phyloP scores from a whole-genome alignment of 345 rosid species.

The Eucalyptus tenuipes region DNA sequence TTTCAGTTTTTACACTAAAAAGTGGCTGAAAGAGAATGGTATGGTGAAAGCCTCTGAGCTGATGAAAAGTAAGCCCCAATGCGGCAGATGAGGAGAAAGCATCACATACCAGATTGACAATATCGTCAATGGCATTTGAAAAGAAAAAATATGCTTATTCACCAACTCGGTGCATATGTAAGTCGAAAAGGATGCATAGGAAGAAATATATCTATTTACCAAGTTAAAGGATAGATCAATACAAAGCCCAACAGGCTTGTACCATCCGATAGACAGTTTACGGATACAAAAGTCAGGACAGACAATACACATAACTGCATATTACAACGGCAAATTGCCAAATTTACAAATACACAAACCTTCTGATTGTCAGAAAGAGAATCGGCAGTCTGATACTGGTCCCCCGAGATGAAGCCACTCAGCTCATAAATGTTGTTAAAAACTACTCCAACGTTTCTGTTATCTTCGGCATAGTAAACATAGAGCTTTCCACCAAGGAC shows the following conservation, averaged over 20 bases:
- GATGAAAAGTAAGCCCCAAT: background rate
- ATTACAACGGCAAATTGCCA: background rate
- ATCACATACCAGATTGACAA: background rate
- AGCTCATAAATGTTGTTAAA: constrained; percentile 83
- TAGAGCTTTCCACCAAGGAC: constrained; percentile 71
- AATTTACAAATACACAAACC: constrained; percentile 21
- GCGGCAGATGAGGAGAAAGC: background rate
- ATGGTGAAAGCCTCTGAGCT: background rate
- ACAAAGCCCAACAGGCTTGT: background rate
- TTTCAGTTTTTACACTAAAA: background rate
- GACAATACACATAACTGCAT: background rate
- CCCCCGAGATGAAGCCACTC: constrained; percentile 80
- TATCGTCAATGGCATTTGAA: background rate
- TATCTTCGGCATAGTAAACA: constrained; percentile 77
- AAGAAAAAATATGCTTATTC: background rate
- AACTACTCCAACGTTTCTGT: constrained; percentile 65
- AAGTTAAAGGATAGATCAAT: background rate
- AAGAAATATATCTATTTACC: background rate
- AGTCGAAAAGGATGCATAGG: background rate
- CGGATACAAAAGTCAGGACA: background rate
- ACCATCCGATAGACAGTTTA: background rate
- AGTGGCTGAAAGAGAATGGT: background rate
- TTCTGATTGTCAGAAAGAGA: constrained; percentile 84
- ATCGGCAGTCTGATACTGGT: constrained; percentile 69
- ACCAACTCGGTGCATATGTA: background rate